Evolutionary conservation across 352 stramenopile species (phyloP), one percentile per base, ranked within the genome.

Genomic region (Globisporangium mamillatum): DNA sequence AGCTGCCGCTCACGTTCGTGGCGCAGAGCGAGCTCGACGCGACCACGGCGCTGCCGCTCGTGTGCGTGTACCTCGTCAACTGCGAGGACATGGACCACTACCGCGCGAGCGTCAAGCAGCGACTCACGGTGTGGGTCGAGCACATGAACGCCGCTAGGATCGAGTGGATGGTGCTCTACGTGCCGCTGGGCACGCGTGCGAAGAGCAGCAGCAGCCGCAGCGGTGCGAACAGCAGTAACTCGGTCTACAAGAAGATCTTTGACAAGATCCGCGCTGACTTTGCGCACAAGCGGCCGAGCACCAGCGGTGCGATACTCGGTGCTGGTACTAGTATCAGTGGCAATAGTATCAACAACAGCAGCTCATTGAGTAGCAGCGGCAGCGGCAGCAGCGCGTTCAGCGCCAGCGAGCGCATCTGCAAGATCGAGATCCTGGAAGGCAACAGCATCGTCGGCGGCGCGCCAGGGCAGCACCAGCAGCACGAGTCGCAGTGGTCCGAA

Each of bases 41-140:
- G 55, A 46, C 55, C 18, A 38, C 55, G 29, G 71, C 77, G 38
- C 60, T 71, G 63, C 79, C 84, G 60, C 70, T 91, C 10, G 75
- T 91, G 18, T 87, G 76, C 53, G 57, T 96, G 25, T 96, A 93
- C 64, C 67, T 96, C 48, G 84, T 93, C 41, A 93, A 92, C 70
- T 96, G 88, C 68, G 88, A 96, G 65, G 86, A 96, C 69, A 75
- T 90, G 56, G 85, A 94, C 29, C 72, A 67, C 29, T 96, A 96
- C 73, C 86, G 86, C 27, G 68, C 56, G 10, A 71, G 59, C 10
- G 79, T 92, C 10, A 81, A 88, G 34, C 67, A 71, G 4, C 69
- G 80, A 3, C 70, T 95, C 46, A 63, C 68, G 1, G 69, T 74
- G 2, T 95, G 88, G 88, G 77, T 91, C 32, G 84, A 92, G 34